Percentiles rank a stretch among this genome's conserved stretches.
phyloP scores from a whole-genome alignment of 108 stramenopile species.

The Stephanodiscus triporus region DNA sequence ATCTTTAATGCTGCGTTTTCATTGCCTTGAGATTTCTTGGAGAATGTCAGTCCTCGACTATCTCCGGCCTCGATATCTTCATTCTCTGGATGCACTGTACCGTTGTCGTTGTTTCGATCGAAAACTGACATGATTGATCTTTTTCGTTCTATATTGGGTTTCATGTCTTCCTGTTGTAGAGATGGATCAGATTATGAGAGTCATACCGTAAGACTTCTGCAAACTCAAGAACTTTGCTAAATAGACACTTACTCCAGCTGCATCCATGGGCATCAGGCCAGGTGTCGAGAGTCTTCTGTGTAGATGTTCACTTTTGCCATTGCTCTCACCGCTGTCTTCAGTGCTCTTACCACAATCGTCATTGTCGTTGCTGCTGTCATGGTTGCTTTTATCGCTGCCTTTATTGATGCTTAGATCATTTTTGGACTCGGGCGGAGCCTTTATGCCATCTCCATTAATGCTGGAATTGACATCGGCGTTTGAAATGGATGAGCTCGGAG shows the following conservation, averaged over 20 bases:
- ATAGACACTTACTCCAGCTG: not conserved
- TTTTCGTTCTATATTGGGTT: not conserved
- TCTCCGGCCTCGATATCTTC: constrained; percentile 33
- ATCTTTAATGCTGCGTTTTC: constrained; percentile 22
- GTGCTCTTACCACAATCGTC: not conserved
- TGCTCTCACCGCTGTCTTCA: not conserved
- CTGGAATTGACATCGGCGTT: not conserved
- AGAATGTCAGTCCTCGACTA: constrained; percentile 19
- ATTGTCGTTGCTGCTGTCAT: not conserved
- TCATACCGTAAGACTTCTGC: not conserved
- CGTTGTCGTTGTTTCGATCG: constrained; percentile 1
- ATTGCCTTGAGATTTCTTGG: constrained; percentile 9
- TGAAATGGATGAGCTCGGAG: not conserved
- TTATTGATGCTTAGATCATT: not conserved
- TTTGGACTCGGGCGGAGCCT: not conserved
- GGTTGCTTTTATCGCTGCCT: not conserved
- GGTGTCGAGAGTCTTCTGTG: constrained; percentile 6
- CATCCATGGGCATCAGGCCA: not conserved
- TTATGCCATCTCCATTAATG: not conserved
- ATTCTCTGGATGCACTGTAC: constrained; percentile 27
- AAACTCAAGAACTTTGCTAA: not conserved
- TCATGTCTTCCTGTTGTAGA: not conserved
- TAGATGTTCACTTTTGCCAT: not conserved
- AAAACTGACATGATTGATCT: not conserved
- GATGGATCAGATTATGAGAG: constrained; percentile 1